Percentiles rank a stretch among this genome's conserved stretches.
These are phyloP conservation scores for Aspergillus sergii DNA, from an alignment of 2,329 filamentous ascomycete species.

Conservation along the genomic window DNA sequence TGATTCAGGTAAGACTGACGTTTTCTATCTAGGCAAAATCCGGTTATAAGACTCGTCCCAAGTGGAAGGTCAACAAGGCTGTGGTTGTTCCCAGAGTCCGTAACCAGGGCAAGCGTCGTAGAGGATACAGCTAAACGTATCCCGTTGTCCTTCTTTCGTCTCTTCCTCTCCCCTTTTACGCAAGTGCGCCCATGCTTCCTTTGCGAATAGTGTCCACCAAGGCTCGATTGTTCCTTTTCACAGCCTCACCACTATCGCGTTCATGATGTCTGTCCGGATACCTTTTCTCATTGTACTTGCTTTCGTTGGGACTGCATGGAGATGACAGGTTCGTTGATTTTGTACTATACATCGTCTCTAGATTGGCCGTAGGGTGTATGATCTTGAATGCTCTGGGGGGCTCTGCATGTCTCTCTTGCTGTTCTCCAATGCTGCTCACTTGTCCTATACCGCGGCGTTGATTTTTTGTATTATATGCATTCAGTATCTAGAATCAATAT, in stretches of 20 bases:
- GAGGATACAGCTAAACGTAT: constrained; percentile 59
- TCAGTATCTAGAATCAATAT: constrained; percentile 10
- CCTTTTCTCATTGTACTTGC: constrained; percentile 6
- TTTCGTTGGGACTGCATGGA: constrained; percentile 4
- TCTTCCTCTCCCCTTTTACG: constrained; percentile 2
- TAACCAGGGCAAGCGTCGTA: constrained; percentile 86
- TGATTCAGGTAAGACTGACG: constrained; percentile 14
- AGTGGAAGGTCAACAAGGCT: constrained; percentile 87
- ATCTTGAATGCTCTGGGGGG: constrained; percentile 6
- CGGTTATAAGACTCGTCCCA: constrained; percentile 84
- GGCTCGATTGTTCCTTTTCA: not conserved
- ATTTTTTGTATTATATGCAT: constrained; percentile 21
- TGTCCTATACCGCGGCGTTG: constrained; percentile 21
- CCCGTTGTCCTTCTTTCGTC: constrained; percentile 8
- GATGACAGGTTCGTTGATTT: constrained; percentile 8
- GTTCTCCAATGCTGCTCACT: constrained; percentile 7
- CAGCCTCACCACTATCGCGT: not conserved
- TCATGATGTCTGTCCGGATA: constrained; percentile 1
- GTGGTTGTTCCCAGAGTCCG: constrained; percentile 81
- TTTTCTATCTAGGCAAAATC: constrained; percentile 51
- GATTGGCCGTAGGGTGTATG: constrained; percentile 10
- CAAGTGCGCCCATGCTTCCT: constrained; percentile 4
- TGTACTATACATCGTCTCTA: constrained; percentile 24
- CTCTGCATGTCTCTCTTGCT: not conserved
- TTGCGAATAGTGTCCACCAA: not conserved